Percentiles rank a stretch among this genome's conserved stretches.
These are phyloP conservation scores for Trichothecium roseum DNA, from an alignment of 2,329 filamentous ascomycete genomes.

Conservation along the genomic window DNA sequence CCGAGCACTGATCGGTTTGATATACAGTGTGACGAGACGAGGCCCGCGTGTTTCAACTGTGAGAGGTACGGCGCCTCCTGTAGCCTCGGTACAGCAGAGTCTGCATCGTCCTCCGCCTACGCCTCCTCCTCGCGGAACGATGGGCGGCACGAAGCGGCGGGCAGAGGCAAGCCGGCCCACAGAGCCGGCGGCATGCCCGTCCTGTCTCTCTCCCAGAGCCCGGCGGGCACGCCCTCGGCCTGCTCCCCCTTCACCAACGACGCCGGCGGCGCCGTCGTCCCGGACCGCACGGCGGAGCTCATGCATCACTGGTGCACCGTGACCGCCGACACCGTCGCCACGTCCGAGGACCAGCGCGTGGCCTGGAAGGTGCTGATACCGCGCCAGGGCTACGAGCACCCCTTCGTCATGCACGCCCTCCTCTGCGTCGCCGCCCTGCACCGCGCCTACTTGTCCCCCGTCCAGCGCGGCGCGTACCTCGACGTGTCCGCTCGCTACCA, in stretches of 20 bases:
- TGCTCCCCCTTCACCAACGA: conserved; percentile 13
- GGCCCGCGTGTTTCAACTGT: conserved; percentile 19
- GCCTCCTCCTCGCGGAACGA: not conserved
- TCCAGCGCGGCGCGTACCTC: conserved; percentile 13
- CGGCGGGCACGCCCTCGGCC: conserved; percentile 1
- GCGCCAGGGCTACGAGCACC: conserved; percentile 13
- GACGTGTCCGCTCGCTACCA: conserved; percentile 17
- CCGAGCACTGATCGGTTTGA: too few relatives aligned
- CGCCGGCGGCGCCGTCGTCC: conserved; percentile 12
- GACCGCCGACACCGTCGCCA: conserved; percentile 13
- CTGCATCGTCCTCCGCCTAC: not conserved
- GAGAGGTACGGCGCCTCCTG: conserved; percentile 15
- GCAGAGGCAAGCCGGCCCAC: not conserved
- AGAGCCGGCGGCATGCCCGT: not conserved
- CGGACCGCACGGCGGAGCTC: conserved; percentile 14
- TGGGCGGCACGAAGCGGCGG: not conserved
- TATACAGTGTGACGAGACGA: conserved; percentile 14
- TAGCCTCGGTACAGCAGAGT: conserved; percentile 12
- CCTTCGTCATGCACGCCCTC: conserved; percentile 19
- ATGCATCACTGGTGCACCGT: conserved; percentile 19
- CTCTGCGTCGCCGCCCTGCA: conserved; percentile 17
- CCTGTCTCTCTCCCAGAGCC: not conserved
- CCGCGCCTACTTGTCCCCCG: conserved; percentile 18
- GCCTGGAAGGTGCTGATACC: conserved; percentile 17
- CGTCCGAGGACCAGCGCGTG: conserved; percentile 12